Conservation (phyloP, 305 asterid genomes). For the Solanum hybrid region DNA sequence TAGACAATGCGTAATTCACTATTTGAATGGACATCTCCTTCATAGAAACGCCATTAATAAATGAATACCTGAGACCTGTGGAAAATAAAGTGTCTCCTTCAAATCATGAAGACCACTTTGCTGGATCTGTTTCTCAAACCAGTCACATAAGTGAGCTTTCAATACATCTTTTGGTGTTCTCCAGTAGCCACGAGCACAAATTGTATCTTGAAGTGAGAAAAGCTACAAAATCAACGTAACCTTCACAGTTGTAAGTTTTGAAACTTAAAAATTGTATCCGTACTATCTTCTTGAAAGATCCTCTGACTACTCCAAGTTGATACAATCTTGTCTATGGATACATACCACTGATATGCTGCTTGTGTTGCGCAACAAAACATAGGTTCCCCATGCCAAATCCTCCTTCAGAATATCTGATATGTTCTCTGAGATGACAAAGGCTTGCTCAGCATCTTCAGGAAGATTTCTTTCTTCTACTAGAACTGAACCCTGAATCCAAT, state of each 20-base stretch:
- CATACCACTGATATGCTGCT: constrained; percentile 79
- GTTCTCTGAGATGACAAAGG: constrained; percentile 51
- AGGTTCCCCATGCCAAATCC: constrained; percentile 96
- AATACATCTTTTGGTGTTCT: constrained; percentile 43
- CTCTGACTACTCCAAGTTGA: neutral
- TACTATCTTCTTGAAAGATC: neutral
- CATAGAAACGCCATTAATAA: neutral
- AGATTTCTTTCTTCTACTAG: constrained; percentile 40
- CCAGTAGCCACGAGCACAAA: constrained; percentile 95
- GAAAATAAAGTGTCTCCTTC: constrained; percentile 60
- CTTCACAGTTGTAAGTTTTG: neutral
- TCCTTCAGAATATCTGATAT: constrained; percentile 49
- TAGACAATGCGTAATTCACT: neutral
- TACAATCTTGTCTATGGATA: constrained; percentile 1
- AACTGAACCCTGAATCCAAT: constrained; percentile 58
- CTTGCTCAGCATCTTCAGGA: constrained; percentile 66
- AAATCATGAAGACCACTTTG: constrained; percentile 40
- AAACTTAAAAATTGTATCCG: neutral
- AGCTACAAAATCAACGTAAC: constrained; percentile 37
- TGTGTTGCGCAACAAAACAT: constrained; percentile 69
- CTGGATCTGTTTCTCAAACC: constrained; percentile 55
- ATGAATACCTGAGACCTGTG: constrained; percentile 45
- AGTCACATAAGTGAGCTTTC: constrained; percentile 36
- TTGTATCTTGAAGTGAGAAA: constrained; percentile 42
- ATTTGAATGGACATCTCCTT: neutral